Base-by-base conservation (phyloP, 1,284 basidiomycete genomes). In the Takashimella koratensis region DNA sequence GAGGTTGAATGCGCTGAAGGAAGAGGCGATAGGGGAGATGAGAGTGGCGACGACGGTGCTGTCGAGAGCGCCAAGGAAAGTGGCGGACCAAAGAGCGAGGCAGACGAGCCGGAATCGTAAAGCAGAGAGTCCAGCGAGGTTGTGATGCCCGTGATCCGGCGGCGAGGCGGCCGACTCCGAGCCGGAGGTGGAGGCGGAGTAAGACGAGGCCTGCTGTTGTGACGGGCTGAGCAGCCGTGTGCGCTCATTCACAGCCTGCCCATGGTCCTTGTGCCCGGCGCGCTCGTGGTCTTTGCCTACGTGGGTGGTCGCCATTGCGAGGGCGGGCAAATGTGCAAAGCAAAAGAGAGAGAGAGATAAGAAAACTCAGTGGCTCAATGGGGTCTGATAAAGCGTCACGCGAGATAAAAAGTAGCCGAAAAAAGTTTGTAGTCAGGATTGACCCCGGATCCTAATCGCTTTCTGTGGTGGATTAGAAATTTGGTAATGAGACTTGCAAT, bases 41-140 rank as follows among this genome's bases (percentile, higher is more conserved):
- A 61, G 86, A 82, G 77, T 88, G 82, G 75, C 71, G 16, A 60
- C 56, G 8, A 72, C 57, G 2, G 70, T 73, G 83, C 87, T 86
- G 71, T 92, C 88, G 60, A 92, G 81, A 45, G 88, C 86, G 57
- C 85, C 85, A 39, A 92, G 79, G 67, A 92, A 85, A 1, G 65
- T 66, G 13, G 62, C 60, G 22, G 52, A 59, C 71, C 71, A 73
- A 11, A 73, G 26, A 5, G 62, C 58, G 3, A 53, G 11, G 52
- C 66, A 69, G 30, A 67, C 54, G 13, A 68, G 44, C 11, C 64
- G 54, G 59, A 73, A 73, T 8, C 57, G 60, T 44, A 52, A 49
- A 3, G 69, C 55, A 10, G 69, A 49, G 26, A 70, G 59, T 4
- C 66, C 66, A 10, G 65, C 67, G 30, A 71, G 60, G 52, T 73